Base-by-base conservation (phyloP, 257 asterid genomes). In the Orobanche coerulescens region DNA sequence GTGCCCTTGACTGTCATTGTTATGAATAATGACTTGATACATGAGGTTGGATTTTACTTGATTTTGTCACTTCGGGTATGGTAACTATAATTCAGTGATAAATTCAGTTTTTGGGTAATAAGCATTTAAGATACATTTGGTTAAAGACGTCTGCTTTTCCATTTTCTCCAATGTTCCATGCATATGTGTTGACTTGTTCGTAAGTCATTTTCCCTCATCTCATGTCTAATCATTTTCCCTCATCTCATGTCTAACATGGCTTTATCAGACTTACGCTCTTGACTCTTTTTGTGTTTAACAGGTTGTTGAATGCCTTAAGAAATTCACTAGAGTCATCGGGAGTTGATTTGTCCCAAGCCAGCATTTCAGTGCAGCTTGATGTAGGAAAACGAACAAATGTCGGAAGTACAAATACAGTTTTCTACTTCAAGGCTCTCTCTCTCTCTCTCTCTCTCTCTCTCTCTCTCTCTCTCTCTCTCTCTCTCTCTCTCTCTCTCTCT, bases 321-420 rank as follows among this genome's bases (percentile, higher is more conserved):
- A 68, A 73, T 58, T 75, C 82, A 18, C 71, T 84, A 47, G 81
- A 42, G 30, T 76, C 83, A 7, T 72, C 82, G n/a, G 94, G 94
- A 16, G 85, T 79, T 57, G 83, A 82, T 82, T 52, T 82, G 52
- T 71, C 85, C 11, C 85, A 72, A 42, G 76, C 83, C 66, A 76
- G 40, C 47, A 77, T 84, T 25, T 76, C 80, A 0, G 85, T 84
- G 49, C 83, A 84, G 58, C 81, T 84, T 67, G 90, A 82, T 69
- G 57, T 84, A 6, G 57, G 78, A 55, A 77, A 74, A 60, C 70
- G 18, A 52, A 30, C 71, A 31, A 73, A 65, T 51, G 54, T 49
- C 12, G 26, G 9, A 15, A 43, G 10, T 43, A 15, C 50, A 43
- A 43, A 43, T 5, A 43, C 50, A n/a, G 7, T 43, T 20, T 43